Base-by-base conservation (phyloP, 768 basidiomycete species). In the Rhizopogon roseolus region DNA sequence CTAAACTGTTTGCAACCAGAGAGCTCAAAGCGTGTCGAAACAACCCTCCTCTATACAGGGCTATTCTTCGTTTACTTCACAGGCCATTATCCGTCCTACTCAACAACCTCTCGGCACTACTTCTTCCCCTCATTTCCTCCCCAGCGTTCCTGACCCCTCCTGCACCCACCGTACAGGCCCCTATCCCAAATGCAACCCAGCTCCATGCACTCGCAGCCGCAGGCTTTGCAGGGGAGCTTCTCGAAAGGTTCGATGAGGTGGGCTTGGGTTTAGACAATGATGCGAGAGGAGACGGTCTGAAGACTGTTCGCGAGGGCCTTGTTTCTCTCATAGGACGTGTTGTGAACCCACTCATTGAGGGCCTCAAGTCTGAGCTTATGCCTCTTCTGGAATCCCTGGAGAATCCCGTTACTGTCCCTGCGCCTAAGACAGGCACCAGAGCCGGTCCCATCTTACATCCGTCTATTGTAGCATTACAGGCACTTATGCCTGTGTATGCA, bases 41-140 rank as follows among this genome's bases (percentile, higher is more conserved):
- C 49, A 87, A 85, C 58, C 72, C 74, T 1, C 83, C 89, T 61
- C 70, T 92, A 16, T 74, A 82, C 61, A 79, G 81, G 54, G 88
- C 89, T 27, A 81, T 89, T 52, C 64, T 90, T 39, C 82, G 90
- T 50, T 81, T 81, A 34, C 76, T 92, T 28, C 89, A 89, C 53
- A 82, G 85, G 50, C 90, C 88, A 7, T 71, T 93, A 6, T 88
- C 89, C 6, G 88, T 91, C 25, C 65, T 92, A 39, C 72, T 88
- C 59, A 82, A 75, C 58, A 86, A 86, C 63, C 66, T 92, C 36
- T 89, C 87, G 13, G 76, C 81, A 25, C 76, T 83, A 58, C 75
- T 92, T 34, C 70, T 85, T 1, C 88, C 86, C 6, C 68, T 89
- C 17, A 60, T 91, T 13, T 81, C 86, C 5, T 83, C 88, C 4